Evolutionary conservation across 164 flowering plant species (phyloP).

Genomic region (Houttuynia cordata): DNA sequence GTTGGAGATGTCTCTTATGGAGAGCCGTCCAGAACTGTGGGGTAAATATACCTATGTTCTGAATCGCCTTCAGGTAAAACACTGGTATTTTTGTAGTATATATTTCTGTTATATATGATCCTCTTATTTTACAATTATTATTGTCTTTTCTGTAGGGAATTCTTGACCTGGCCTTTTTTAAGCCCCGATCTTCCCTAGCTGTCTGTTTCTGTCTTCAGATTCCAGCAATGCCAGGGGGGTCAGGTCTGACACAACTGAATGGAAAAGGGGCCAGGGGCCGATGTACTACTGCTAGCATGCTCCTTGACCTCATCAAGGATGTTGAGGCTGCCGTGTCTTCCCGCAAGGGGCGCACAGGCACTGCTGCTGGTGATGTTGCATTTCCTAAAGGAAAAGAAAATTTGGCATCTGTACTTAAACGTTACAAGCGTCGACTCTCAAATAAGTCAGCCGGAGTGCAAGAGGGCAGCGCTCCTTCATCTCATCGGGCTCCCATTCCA

Average conservation of each 20-base stretch:
- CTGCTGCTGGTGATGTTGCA: slow-evolving; percentile 97
- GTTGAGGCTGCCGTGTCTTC: slow-evolving; percentile 79
- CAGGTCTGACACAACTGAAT: slow-evolving; percentile 43
- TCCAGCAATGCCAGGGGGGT: slow-evolving; percentile 28
- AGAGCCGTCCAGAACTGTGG: slow-evolving; percentile 98
- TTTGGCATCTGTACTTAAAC: slow-evolving; percentile 84
- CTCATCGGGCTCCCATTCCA: slow-evolving; percentile 14
- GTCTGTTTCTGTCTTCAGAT: slow-evolving; percentile 82
- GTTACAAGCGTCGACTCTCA: slow-evolving; percentile 64
- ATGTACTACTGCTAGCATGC: slow-evolving; percentile 52
- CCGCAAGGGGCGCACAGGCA: slow-evolving; percentile 85
- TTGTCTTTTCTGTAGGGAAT: slow-evolving; percentile 50
- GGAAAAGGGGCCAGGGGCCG: slow-evolving; percentile 48
- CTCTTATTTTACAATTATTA: neutral
- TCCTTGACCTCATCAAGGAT: slow-evolving; percentile 72
- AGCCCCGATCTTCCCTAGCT: slow-evolving; percentile 49
- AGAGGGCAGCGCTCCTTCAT: slow-evolving; percentile 8
- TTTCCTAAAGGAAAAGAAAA: slow-evolving; percentile 97
- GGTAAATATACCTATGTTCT: slow-evolving; percentile 95
- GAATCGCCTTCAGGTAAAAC: slow-evolving; percentile 88
- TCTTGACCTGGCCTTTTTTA: slow-evolving; percentile 69
- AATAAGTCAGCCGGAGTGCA: slow-evolving; percentile 16
- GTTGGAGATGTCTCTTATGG: slow-evolving; percentile 89
- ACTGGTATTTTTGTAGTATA: neutral
- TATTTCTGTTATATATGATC: neutral